These are phyloP conservation scores for Chenopodium album DNA, from an alignment of 148 eudicot species.

Conservation along the genomic window DNA sequence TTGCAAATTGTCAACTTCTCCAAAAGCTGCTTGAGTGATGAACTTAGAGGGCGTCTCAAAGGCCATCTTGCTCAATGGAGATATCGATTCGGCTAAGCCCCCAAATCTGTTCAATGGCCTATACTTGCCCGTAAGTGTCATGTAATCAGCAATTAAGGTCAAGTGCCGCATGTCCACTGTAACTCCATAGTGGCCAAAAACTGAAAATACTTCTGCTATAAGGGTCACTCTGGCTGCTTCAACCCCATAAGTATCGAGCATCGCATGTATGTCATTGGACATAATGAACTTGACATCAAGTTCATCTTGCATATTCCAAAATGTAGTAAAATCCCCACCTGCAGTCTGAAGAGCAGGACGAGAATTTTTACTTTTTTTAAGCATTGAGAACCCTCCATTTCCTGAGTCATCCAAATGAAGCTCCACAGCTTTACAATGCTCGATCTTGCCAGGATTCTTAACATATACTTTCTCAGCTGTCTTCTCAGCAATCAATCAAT, in stretches of 20 bases:
- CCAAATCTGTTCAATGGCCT: slow-evolving; percentile 78
- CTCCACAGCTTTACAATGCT: slow-evolving; percentile 62
- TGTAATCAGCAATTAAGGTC: slow-evolving; percentile 76
- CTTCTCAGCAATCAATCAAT: slow-evolving; percentile 83
- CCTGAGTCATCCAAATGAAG: slow-evolving; percentile 47
- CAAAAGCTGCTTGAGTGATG: slow-evolving; percentile 61
- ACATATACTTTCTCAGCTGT: slow-evolving; percentile 72
- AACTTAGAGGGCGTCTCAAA: slow-evolving; percentile 87
- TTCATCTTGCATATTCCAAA: slow-evolving; percentile 78
- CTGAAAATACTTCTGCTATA: slow-evolving; percentile 67
- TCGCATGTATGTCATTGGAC: slow-evolving; percentile 62
- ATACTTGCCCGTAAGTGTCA: slow-evolving; percentile 88
- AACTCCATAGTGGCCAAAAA: slow-evolving; percentile 78
- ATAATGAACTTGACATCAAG: slow-evolving; percentile 63
- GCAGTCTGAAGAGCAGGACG: slow-evolving; percentile 75
- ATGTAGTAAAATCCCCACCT: slow-evolving; percentile 68
- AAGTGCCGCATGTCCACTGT: slow-evolving; percentile 82
- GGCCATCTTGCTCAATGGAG: slow-evolving; percentile 80
- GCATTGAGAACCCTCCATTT: slow-evolving; percentile 36
- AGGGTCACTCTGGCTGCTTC: slow-evolving; percentile 87
- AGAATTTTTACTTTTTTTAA: slow-evolving; percentile 30
- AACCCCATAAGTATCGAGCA: slow-evolving; percentile 77
- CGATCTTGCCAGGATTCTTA: slow-evolving; percentile 72
- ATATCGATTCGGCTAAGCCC: slow-evolving; percentile 65
- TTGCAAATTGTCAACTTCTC: slow-evolving; percentile 63